phyloP scores from a whole-genome alignment of 225 moss, liverwort and hornwort species.

The Takakia lepidozioides region DNA sequence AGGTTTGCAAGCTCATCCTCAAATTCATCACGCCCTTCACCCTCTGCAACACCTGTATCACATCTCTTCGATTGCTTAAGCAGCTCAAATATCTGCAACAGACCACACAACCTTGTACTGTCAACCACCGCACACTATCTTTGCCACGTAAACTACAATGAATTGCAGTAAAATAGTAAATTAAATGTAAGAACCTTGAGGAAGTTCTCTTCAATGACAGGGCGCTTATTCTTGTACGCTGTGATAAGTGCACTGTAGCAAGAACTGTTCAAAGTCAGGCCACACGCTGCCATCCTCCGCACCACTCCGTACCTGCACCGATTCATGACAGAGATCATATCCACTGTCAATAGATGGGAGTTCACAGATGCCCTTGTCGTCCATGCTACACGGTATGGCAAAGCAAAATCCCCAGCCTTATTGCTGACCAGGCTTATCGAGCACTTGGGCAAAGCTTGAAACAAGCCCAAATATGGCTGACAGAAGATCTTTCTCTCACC shows the following conservation, averaged over 20 bases:
- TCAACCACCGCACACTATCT: too few species aligned
- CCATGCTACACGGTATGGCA: too few species aligned
- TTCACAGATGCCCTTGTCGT: too few species aligned
- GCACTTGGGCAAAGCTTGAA: too few species aligned
- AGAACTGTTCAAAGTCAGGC: constrained; percentile 52
- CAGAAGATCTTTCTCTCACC: too few species aligned
- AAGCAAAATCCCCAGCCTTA: too few species aligned
- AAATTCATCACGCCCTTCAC: constrained; percentile 36
- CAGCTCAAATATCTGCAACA: constrained; percentile 68
- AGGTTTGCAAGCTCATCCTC: constrained; percentile 59
- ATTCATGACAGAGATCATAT: too few species aligned
- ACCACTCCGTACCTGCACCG: constrained; percentile 59
- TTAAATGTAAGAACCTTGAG: constrained; percentile 36
- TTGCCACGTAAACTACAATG: too few species aligned
- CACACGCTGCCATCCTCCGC: constrained; percentile 71
- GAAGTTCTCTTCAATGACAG: constrained; percentile 32
- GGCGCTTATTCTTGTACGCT: constrained; percentile 52
- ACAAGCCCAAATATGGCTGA: too few species aligned
- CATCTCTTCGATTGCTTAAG: constrained; percentile 72
- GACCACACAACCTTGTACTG: constrained; percentile 40
- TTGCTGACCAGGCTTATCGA: too few species aligned
- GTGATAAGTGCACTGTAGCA: constrained; percentile 69
- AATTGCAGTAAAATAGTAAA: too few species aligned
- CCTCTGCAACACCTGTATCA: constrained; percentile 39
- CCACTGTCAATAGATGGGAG: too few species aligned